phyloP scores from a whole-genome alignment of 176 grass and related monocot species.

The Oryza meridionalis region DNA sequence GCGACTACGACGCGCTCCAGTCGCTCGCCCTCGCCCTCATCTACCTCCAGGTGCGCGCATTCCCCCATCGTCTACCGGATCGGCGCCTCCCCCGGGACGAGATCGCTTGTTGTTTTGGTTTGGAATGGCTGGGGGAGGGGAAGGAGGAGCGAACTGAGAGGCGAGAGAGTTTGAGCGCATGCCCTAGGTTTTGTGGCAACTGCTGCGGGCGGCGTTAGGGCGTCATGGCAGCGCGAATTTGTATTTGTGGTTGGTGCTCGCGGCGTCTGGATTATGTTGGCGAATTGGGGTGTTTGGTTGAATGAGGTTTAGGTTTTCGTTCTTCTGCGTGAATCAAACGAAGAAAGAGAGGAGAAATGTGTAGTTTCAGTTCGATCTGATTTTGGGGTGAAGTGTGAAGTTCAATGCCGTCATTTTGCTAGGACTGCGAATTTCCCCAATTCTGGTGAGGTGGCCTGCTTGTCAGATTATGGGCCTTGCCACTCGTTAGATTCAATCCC shows the following conservation, averaged over 20 bases:
- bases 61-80: conserved; percentile 11
- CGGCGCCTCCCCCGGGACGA: neutral
- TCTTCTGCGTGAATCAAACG: neutral
- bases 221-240: neutral
- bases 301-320: conserved; percentile 6
- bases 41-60: conserved; percentile 78
- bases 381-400: neutral
- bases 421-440: neutral
- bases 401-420: conserved; percentile 8
- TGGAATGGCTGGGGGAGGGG: neutral
- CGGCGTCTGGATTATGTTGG: neutral
- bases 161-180: neutral
- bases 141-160: neutral
- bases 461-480: neutral
- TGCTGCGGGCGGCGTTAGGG: neutral
- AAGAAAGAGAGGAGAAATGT: neutral
- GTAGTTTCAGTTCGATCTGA: neutral
- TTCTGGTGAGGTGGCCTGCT: neutral
- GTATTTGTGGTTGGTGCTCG: neutral
- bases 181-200: neutral
- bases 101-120: neutral
- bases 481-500: neutral
- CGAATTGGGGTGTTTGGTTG: neutral
- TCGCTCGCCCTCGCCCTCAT: conserved; percentile 78
- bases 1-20: conserved; percentile 95